Evolutionary conservation across 139 green algal genomes (phyloP), one percentile per base, ranked within the genome.

Genomic region (Micromonas pusilla): DNA sequence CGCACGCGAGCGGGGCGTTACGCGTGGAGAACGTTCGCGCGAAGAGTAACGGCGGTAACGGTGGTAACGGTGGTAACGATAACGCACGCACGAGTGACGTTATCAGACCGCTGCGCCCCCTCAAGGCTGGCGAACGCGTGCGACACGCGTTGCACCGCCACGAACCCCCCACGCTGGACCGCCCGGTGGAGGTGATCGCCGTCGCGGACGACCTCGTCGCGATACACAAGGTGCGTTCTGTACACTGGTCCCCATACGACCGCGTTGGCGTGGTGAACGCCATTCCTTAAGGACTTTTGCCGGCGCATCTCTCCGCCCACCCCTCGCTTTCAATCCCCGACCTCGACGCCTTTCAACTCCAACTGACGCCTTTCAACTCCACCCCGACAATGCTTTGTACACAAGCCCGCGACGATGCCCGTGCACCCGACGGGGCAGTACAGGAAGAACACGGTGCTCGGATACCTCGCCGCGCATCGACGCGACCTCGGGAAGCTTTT

Each of bases 351-450:
- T n/a, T n/a, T n/a, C n/a, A n/a, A n/a, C n/a, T n/a, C n/a, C n/a
- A n/a, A n/a, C n/a, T n/a, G n/a, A n/a, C n/a, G n/a, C n/a, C n/a
- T n/a, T n/a, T n/a, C n/a, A n/a, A n/a, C n/a, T n/a, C n/a, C n/a
- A n/a, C n/a, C n/a, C n/a, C n/a, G n/a, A n/a, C n/a, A n/a, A n/a
- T n/a, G n/a, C n/a, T n/a, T n/a, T n/a, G 91, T 96, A 26, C 82
- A 79, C 84, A 96, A 96, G 85, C 92, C 91, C 20, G 77, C 88
- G 31, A 87, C 76, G 13, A 88, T 93, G 83, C 93, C 93, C 2
- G 93, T 97, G 73, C 93, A 97, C 74, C 89, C 87, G 19, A 84
- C 88, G 3, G 93, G 93, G 26, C 92, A 97, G 86, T 96, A 97
- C 83, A 84, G 93, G 52, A 97, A 97, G 79, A 97, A 97, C 84